A percentile compares a stretch with the other conserved stretches of the same genome.
Evolutionary conservation across 108 stramenopile species (phyloP).

Genomic region (Seminavis robusta): DNA sequence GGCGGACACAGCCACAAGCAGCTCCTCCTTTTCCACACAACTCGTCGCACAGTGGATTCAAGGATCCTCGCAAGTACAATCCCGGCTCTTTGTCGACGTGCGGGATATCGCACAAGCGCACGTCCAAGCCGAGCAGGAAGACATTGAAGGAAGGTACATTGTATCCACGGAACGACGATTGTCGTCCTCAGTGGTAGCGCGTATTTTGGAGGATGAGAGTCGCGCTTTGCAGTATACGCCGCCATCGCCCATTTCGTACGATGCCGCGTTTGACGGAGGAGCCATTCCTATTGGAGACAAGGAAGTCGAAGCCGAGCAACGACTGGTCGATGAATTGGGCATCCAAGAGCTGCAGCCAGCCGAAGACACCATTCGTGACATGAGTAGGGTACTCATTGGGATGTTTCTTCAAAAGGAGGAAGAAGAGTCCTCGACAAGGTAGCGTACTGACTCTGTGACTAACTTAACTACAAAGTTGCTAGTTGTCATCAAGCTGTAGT

Average conservation of each 20-base stretch:
- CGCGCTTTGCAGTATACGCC: slow-evolving; percentile 10
- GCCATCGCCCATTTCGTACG: slow-evolving; percentile 44
- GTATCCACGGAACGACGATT: slow-evolving; percentile 67
- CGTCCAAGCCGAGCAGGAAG: slow-evolving; percentile 47
- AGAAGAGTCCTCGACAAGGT: too few species aligned
- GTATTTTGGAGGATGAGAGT: slow-evolving; percentile 36
- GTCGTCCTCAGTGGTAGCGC: slow-evolving; percentile 54
- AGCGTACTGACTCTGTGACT: too few species aligned
- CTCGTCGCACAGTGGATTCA: slow-evolving; percentile 69
- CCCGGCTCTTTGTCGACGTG: slow-evolving; percentile 76
- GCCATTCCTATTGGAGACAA: slow-evolving; percentile 72
- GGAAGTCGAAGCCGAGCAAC: slow-evolving; percentile 58
- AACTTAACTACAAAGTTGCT: too few species aligned
- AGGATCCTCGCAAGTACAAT: slow-evolving; percentile 72
- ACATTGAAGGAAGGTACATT: slow-evolving; percentile 52
- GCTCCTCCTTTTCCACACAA: slow-evolving; percentile 55
- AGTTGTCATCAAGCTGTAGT: too few species aligned
- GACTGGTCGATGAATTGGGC: slow-evolving; percentile 47
- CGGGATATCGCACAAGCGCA: slow-evolving; percentile 78
- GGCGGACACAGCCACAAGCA: slow-evolving; percentile 9
- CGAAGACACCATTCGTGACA: slow-evolving; percentile 73
- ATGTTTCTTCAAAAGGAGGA: too few species aligned
- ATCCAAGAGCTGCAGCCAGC: slow-evolving; percentile 47
- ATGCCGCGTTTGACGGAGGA: slow-evolving; percentile 71
- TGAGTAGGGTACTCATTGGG: too few species aligned